These are phyloP conservation scores for Berberis thunbergii DNA, from an alignment of 164 flowering plant genomes.

Conservation along the genomic window DNA sequence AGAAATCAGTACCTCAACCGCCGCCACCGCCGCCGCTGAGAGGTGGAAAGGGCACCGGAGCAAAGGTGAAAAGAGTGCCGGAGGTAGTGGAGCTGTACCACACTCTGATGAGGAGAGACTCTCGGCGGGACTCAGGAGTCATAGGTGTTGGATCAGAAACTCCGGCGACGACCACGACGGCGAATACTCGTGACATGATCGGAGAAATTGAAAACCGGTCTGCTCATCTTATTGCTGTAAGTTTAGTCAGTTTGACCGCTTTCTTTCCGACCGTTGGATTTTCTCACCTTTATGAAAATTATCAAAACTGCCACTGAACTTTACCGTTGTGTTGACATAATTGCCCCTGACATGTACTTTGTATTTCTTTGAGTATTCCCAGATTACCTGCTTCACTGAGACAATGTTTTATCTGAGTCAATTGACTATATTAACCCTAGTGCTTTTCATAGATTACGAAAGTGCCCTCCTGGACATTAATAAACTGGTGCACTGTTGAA, in stretches of 20 bases:
- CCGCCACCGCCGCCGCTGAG: conserved; percentile 55
- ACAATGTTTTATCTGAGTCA: neutral
- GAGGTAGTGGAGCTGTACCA: conserved; percentile 96
- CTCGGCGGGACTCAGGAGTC: conserved; percentile 48
- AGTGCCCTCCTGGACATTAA: too few species aligned
- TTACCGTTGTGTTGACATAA: neutral
- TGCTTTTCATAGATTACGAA: neutral
- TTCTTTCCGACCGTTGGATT: conserved; percentile 11
- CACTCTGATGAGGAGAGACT: conserved; percentile 81
- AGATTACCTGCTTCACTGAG: neutral
- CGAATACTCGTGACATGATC: conserved; percentile 83
- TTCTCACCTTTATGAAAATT: neutral
- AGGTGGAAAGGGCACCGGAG: conserved; percentile 19
- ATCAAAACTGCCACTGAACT: neutral
- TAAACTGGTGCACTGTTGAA: too few species aligned
- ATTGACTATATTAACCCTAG: neutral
- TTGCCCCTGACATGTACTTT: neutral
- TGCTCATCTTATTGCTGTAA: conserved; percentile 76
- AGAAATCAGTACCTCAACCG: conserved; percentile 24
- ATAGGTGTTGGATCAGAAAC: conserved; percentile 23
- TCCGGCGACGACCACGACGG: conserved; percentile 29
- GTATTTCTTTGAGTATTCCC: neutral
- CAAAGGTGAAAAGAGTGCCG: conserved; percentile 79
- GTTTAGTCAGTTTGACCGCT: conserved; percentile 13
- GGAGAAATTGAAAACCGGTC: conserved; percentile 99